Evolutionary conservation across 768 basidiomycete genomes (phyloP).

Genomic region (Kwoniella heveanensis): DNA sequence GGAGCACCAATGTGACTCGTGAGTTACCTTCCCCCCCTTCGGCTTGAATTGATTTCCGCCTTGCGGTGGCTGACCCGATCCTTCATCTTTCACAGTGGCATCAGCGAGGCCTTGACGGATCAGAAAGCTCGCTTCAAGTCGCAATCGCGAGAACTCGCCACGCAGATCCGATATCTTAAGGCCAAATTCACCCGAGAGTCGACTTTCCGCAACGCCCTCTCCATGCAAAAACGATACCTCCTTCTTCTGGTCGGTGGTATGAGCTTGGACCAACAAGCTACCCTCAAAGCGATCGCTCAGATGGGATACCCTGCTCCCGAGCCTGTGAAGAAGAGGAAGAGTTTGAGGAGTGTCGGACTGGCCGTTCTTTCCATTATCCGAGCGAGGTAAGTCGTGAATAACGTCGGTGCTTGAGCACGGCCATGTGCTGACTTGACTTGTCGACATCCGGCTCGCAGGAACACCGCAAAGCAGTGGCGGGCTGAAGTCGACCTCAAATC

Average conservation of each 20-base stretch:
- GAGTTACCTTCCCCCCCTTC: constrained; percentile 57
- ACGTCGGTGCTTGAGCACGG: neutral
- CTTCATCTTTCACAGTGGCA: constrained; percentile 7
- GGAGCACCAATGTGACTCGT: constrained; percentile 56
- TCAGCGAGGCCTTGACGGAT: constrained; percentile 12
- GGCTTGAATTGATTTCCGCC: neutral
- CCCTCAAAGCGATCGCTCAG: constrained; percentile 48
- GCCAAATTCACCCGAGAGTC: constrained; percentile 86
- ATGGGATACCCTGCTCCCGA: constrained; percentile 51
- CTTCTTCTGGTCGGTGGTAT: constrained; percentile 65
- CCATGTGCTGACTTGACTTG: constrained; percentile 12
- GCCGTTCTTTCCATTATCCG: constrained; percentile 44
- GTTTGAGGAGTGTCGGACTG: constrained; percentile 48
- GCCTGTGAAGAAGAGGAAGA: constrained; percentile 20
- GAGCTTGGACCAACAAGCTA: constrained; percentile 54
- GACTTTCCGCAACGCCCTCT: constrained; percentile 71
- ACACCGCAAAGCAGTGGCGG: constrained; percentile 37
- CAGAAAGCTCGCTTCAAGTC: constrained; percentile 39
- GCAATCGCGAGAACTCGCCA: constrained; percentile 64
- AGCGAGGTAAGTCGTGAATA: constrained; percentile 41
- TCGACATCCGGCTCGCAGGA: constrained; percentile 14
- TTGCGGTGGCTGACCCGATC: neutral
- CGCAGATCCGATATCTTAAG: constrained; percentile 89
- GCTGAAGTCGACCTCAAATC: constrained; percentile 34
- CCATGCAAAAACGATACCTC: constrained; percentile 86